Conservation (phyloP, 2,329 filamentous ascomycete genomes). For the Myriosclerotinia scirpicola region DNA sequence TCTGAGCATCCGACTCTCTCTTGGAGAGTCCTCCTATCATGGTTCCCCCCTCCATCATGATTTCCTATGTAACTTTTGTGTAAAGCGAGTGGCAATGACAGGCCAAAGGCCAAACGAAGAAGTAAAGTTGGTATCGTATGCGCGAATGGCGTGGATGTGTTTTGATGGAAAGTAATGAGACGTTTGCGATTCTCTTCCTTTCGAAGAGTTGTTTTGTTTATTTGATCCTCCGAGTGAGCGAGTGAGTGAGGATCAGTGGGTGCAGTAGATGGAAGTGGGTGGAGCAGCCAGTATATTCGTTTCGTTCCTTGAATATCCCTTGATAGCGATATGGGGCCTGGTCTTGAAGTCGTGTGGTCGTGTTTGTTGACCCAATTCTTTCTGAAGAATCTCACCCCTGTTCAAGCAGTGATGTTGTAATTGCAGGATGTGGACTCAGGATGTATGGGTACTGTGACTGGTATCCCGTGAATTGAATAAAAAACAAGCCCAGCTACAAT, state of each 20-base stretch:
- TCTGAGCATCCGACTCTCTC: conserved; percentile 30
- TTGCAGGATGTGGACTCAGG: too few species aligned
- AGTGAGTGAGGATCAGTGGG: not conserved
- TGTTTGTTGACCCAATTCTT: too few species aligned
- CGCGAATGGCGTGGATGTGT: not conserved
- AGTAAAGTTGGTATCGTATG: conserved; percentile 15
- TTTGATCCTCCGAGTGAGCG: not conserved
- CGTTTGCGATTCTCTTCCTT: not conserved
- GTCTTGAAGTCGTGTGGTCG: too few species aligned
- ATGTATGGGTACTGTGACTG: too few species aligned
- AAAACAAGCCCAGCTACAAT: too few species aligned
- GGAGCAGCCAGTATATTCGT: not conserved
- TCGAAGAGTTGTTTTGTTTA: not conserved
- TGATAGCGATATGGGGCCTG: conserved; percentile 16
- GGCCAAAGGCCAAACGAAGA: conserved; percentile 36
- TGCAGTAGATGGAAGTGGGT: not conserved
- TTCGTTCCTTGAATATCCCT: conserved; percentile 12
- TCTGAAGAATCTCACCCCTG: not conserved
- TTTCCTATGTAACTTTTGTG: not conserved
- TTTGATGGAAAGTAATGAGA: not conserved
- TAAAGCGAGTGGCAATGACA: conserved; percentile 38
- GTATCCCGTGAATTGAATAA: too few species aligned
- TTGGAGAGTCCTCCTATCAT: conserved; percentile 27
- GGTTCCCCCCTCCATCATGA: conserved; percentile 29
- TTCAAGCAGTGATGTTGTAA: not conserved